A percentile compares a stretch with the other conserved stretches of the same genome.
Conservation (phyloP, 2,329 filamentous ascomycete genomes). For the Clonostachys solani region DNA sequence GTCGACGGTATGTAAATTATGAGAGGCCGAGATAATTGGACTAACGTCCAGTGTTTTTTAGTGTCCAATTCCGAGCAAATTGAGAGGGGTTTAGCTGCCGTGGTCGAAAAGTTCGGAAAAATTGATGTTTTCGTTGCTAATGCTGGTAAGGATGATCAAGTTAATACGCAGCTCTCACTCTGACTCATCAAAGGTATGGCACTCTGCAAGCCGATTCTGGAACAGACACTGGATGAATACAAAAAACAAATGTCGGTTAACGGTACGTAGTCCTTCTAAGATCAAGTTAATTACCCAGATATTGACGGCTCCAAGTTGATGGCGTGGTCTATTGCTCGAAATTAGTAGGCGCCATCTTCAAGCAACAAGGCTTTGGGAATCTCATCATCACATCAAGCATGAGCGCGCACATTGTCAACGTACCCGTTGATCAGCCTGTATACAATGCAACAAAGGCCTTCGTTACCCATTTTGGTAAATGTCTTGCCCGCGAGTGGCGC, state of each 20-base stretch:
- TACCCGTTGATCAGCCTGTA: conserved; percentile 47
- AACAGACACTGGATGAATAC: conserved; percentile 48
- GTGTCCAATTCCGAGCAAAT: conserved; percentile 34
- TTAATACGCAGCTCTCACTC: not conserved
- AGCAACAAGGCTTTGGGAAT: conserved; percentile 34
- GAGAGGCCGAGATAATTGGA: not conserved
- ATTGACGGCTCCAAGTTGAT: conserved; percentile 24
- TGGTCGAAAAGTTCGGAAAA: conserved; percentile 31
- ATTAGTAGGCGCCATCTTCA: conserved; percentile 31
- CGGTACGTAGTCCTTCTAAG: conserved; percentile 22
- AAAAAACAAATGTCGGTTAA: conserved; percentile 47
- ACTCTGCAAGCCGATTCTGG: conserved; percentile 49
- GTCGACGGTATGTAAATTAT: conserved; percentile 27
- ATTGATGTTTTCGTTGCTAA: conserved; percentile 39
- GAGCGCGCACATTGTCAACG: conserved; percentile 45
- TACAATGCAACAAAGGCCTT: conserved; percentile 55
- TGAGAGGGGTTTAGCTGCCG: conserved; percentile 20
- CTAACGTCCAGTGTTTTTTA: conserved; percentile 5
- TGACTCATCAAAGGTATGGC: conserved; percentile 29
- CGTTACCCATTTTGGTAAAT: conserved; percentile 51
- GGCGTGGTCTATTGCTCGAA: conserved; percentile 35
- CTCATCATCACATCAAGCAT: conserved; percentile 49
- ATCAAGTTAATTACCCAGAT: too few relatives aligned
- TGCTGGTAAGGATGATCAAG: conserved; percentile 18
- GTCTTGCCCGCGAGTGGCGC: conserved; percentile 50